phyloP scores from a whole-genome alignment of 768 basidiomycete species.

The Hericium erinaceus region DNA sequence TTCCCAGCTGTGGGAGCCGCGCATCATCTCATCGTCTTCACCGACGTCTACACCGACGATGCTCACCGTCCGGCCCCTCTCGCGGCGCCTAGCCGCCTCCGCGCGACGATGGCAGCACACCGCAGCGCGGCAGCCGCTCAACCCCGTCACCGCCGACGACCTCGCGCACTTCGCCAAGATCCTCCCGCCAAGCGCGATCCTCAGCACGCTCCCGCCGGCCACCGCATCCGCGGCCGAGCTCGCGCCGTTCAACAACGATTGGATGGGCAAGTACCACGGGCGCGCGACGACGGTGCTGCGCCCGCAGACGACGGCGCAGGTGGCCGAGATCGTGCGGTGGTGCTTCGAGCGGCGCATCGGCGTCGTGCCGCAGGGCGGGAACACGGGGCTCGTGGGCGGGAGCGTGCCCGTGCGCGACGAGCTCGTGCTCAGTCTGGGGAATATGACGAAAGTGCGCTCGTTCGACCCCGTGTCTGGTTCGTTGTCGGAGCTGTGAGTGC shows the following conservation, averaged over 20 bases:
- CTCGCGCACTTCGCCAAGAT: constrained; percentile 59
- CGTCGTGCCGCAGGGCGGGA: constrained; percentile 97
- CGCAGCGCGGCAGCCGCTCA: constrained; percentile 13
- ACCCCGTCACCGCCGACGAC: constrained; percentile 45
- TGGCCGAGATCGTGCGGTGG: constrained; percentile 80
- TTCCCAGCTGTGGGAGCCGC: not conserved
- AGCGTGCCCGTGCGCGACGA: constrained; percentile 86
- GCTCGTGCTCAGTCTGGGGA: constrained; percentile 73
- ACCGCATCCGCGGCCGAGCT: constrained; percentile 54
- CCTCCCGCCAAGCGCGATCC: constrained; percentile 51
- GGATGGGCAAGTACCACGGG: constrained; percentile 96
- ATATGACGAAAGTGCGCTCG: constrained; percentile 72
- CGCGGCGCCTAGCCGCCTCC: constrained; percentile 1
- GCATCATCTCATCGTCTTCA: not conserved
- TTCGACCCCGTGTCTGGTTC: constrained; percentile 80
- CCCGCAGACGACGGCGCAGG: constrained; percentile 81
- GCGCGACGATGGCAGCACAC: constrained; percentile 16
- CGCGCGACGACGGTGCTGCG: constrained; percentile 76
- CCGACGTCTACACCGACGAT: constrained; percentile 9
- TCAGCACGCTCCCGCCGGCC: constrained; percentile 54
- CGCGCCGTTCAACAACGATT: constrained; percentile 76
- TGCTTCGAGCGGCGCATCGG: constrained; percentile 75
- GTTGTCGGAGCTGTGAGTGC: constrained; percentile 9
- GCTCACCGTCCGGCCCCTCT: constrained; percentile 3
- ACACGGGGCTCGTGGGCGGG: constrained; percentile 96